Evolutionary conservation across 1,284 basidiomycete species (phyloP), one percentile per base, ranked within the genome.

Genomic region (Boletus holoroseus): DNA sequence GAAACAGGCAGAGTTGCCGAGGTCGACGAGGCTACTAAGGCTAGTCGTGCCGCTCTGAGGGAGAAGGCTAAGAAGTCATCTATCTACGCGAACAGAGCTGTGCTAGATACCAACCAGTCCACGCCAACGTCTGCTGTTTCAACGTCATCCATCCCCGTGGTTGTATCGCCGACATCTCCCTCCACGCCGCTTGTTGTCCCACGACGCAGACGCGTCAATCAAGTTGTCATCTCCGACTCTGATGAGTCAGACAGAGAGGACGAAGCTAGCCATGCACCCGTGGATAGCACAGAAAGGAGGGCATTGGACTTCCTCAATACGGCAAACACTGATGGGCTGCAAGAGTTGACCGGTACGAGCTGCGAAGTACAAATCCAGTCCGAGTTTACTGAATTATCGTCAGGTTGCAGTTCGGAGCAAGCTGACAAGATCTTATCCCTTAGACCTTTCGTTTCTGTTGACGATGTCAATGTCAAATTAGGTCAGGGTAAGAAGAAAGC

Each of bases 271-370:
- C 31, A 56, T 48, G 18, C 53, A 44, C 38, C 59, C 41, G 57
- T 51, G 28, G 66, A 35, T 55, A 62, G 44, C 44, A 54, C 39
- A 47, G 64, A 69, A 54, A 74, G 56, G 69, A 81, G 71, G 61
- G 85, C 88, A 7, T 69, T 95, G 43, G 76, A 84, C n/a, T 95
- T 92, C 66, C 93, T 98, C 75, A 98, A 97, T 60, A 76, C 76
- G 12, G 82, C 85, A 36, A 77, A 78, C 7, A 71, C 77, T 13
- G 88, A 86, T 48, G 83, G 83, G 16, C 68, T 99, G 31, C 88
- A 92, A 55, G 94, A 96, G 60, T 74, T 97, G 35, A 95, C 93
- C 44, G 93, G 94, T 92, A 66, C 49, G 82, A 69, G 16, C 18
- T 39, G 8, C 15, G 16, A 20, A 30, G 32, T 27, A 6, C 7